Base-by-base conservation (phyloP, 148 eudicot species). In the Persicaria maculosa region DNA sequence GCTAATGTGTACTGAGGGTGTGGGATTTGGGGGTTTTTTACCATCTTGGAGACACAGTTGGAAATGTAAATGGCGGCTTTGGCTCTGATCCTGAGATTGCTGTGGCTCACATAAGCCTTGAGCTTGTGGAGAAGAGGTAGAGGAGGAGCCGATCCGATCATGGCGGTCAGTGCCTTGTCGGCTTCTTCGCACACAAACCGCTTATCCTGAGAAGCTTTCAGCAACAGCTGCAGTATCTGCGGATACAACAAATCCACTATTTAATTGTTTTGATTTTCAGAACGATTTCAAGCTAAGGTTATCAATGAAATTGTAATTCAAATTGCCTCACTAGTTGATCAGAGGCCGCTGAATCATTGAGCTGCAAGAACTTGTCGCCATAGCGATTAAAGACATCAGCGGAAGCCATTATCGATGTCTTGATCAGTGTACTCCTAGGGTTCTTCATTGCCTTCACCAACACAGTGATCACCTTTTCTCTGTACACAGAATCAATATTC, bases 121-220 rank as follows among this genome's bases (percentile, higher is more conserved):
- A 92, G 92, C 84, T 85, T 88, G 9, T 79, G 87, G 53, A 92
- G 88, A 84, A 95, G 68, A 71, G 91, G 86, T 67, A 89, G 84
- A 73, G 97, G 93, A 65, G 89, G 45, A 64, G 87, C 82, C 16
- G 93, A 82, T 75, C 76, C 86, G 50, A 89, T 88, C 96, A 95
- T 84, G 65, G 85, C 76, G 11, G 78, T 88, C 44, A 95, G 79
- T 74, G 98, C 78, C 77, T 79, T 92, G 22, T 90, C 97, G 50
- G 96, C 98, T 80, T 92, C 97, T 75, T 95, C 98, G 77, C 97
- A 92, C 75, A 92, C 98, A 83, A 95, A 95, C 75, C 84, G 89
- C 81, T 95, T 95, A 68, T 95, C 98, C 80, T 95, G 98, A 74
- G 91, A 87, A 80, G 93, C 89, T 78, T 95, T 95, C 73, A 95